Evolutionary conservation across 2,329 filamentous ascomycete genomes (phyloP).

Genomic region (Aspergillus brasiliensis): DNA sequence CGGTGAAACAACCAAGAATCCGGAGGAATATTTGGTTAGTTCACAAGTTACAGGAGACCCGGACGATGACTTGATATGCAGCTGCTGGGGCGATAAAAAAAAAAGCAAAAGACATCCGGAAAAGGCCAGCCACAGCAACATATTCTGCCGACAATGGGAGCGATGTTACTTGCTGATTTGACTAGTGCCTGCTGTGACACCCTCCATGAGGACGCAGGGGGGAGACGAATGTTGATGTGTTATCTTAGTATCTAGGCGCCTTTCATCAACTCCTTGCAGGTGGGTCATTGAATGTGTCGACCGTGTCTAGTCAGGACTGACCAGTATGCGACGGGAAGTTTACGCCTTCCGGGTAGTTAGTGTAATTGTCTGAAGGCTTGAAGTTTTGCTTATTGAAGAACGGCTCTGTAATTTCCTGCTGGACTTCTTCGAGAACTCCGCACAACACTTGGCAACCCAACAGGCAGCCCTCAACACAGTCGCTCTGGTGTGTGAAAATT

Average conservation of each 20-base stretch:
- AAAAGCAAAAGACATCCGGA: background rate
- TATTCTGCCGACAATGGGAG: background rate
- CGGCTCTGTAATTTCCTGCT: no score
- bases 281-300: background rate
- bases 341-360: background rate
- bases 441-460: no score
- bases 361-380: background rate
- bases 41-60: background rate
- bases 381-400: no score
- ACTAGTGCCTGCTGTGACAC: background rate
- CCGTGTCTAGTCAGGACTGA: background rate
- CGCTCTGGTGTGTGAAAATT: no score
- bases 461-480: no score
- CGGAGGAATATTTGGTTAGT: no score
- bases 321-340: background rate
- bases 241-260: background rate
- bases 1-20: background rate
- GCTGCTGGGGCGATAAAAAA: background rate
- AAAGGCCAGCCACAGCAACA: background rate
- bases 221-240: background rate
- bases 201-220: background rate
- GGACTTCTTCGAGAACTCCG: no score
- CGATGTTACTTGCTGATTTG: background rate
- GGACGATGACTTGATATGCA: slow-evolving; percentile 3
- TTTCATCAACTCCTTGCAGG: slow-evolving; percentile 4